A percentile compares a stretch with the other conserved stretches of the same genome.
Conservation (phyloP, 768 basidiomycete genomes). For the Gloeophyllum trabeum region DNA sequence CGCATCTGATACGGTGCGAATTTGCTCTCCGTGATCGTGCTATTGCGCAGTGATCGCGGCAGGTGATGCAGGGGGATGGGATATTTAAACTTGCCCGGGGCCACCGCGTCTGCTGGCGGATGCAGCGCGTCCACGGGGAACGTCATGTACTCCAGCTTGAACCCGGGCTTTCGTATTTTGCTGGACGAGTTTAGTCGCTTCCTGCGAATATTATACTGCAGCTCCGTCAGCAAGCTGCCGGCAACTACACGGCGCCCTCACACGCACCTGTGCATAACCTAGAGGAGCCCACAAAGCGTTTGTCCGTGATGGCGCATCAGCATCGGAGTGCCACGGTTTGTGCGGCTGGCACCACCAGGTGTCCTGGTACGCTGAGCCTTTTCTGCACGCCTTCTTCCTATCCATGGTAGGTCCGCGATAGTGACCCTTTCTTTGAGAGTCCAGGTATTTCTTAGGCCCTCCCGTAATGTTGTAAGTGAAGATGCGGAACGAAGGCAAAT, state of each 20-base stretch:
- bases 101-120: conserved; percentile 13
- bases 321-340: conserved; percentile 49
- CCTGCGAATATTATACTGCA: conserved; percentile 57
- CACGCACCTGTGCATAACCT: conserved; percentile 75
- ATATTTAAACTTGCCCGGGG: conserved; percentile 21
- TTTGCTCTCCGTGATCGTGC: conserved; percentile 29
- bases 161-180: conserved; percentile 41
- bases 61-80: conserved; percentile 47
- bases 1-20: conserved; percentile 62
- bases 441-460: conserved; percentile 17
- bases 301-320: conserved; percentile 54
- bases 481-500: conserved; percentile 69
- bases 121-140: conserved; percentile 34
- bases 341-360: conserved; percentile 57
- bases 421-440: conserved; percentile 32
- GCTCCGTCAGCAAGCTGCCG: conserved; percentile 5
- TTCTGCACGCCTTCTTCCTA: conserved; percentile 29
- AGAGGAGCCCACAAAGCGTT: conserved; percentile 66
- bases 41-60: conserved; percentile 34
- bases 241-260: conserved; percentile 7
- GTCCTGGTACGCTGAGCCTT: conserved; percentile 33
- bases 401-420: conserved; percentile 16
- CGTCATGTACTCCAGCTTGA: conserved; percentile 74
- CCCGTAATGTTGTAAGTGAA: conserved; percentile 58
- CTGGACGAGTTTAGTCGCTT: conserved; percentile 30